Conservation (phyloP, 176 grass and related monocot species). For the Aegilops sharonensis region DNA sequence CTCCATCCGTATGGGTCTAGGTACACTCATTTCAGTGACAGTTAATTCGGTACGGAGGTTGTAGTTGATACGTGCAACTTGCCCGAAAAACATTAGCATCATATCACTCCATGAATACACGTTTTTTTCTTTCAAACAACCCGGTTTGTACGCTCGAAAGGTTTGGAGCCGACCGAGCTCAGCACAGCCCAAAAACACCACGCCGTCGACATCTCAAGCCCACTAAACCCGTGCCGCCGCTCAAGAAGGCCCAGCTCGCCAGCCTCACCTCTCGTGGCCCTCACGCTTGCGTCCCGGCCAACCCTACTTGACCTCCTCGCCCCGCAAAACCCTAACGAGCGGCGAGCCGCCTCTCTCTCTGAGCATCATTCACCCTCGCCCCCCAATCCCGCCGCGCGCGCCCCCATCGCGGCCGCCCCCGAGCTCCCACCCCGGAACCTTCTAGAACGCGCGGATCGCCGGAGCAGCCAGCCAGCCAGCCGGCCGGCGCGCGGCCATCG, state of each 20-base stretch:
- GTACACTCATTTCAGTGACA: too few relatives aligned
- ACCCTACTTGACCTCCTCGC: slow-evolving; percentile 22
- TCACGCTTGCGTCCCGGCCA: slow-evolving; percentile 1
- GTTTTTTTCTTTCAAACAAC: too few relatives aligned
- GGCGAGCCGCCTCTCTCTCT: slow-evolving; percentile 49
- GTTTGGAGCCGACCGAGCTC: too few relatives aligned
- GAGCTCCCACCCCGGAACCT: not conserved
- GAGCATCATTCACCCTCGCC: not conserved
- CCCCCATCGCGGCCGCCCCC: slow-evolving; percentile 33
- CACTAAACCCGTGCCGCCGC: not conserved
- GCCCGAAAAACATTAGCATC: too few relatives aligned
- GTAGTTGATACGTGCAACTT: too few relatives aligned
- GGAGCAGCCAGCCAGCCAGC: not conserved
- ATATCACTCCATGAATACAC: too few relatives aligned
- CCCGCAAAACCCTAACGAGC: slow-evolving; percentile 54
- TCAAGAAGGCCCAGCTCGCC: not conserved
- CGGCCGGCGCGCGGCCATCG: not conserved
- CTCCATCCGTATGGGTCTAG: too few relatives aligned
- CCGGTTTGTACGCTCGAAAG: too few relatives aligned
- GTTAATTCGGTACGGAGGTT: too few relatives aligned
- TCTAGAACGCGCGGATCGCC: slow-evolving; percentile 20
- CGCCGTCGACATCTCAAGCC: not conserved
- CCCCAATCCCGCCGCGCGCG: slow-evolving; percentile 1
- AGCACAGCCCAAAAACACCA: not conserved
- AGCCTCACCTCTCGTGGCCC: slow-evolving; percentile 32